A percentile compares a stretch with the other conserved stretches of the same genome.
phyloP scores from a whole-genome alignment of 805 yeast species.

The Ogataea pignaliae region DNA sequence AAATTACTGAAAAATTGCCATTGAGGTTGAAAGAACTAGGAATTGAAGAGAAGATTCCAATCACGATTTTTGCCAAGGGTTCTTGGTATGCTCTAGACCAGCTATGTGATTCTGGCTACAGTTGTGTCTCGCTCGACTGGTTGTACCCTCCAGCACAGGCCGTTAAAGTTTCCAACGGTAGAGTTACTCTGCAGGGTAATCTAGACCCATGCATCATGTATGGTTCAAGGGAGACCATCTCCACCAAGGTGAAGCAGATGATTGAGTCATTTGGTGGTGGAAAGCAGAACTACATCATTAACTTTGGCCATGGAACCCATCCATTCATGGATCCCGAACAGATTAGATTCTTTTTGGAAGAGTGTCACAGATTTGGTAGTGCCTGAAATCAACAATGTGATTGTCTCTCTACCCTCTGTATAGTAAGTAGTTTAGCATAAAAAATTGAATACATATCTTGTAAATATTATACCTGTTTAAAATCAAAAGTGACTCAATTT shows the following conservation, averaged over 20 bases:
- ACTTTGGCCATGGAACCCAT: slow-evolving; percentile 97
- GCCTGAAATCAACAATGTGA: background rate
- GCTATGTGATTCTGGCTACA: slow-evolving; percentile 75
- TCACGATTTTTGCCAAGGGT: slow-evolving; percentile 90
- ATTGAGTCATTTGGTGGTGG: slow-evolving; percentile 92
- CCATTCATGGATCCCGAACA: slow-evolving; percentile 96
- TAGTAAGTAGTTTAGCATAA: too few species aligned
- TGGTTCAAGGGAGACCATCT: slow-evolving; percentile 79
- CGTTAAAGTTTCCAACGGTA: slow-evolving; percentile 62
- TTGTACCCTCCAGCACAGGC: slow-evolving; percentile 81
- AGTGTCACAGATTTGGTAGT: slow-evolving; percentile 74
- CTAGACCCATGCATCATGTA: slow-evolving; percentile 93
- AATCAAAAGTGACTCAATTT: too few species aligned
- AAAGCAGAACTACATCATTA: slow-evolving; percentile 83
- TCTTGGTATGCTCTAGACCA: slow-evolving; percentile 95
- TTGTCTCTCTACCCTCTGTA: too few species aligned
- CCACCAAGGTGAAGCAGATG: slow-evolving; percentile 82
- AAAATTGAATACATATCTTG: too few species aligned
- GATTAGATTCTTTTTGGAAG: slow-evolving; percentile 78
- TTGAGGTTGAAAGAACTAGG: slow-evolving; percentile 67
- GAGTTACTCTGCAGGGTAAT: slow-evolving; percentile 90
- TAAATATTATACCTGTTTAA: too few species aligned
- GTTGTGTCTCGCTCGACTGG: slow-evolving; percentile 94
- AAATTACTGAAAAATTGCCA: slow-evolving; percentile 69
- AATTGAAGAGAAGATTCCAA: slow-evolving; percentile 65